These are phyloP conservation scores for Leishmania aethiopica DNA, from an alignment of 208 protist species.

Conservation along the genomic window DNA sequence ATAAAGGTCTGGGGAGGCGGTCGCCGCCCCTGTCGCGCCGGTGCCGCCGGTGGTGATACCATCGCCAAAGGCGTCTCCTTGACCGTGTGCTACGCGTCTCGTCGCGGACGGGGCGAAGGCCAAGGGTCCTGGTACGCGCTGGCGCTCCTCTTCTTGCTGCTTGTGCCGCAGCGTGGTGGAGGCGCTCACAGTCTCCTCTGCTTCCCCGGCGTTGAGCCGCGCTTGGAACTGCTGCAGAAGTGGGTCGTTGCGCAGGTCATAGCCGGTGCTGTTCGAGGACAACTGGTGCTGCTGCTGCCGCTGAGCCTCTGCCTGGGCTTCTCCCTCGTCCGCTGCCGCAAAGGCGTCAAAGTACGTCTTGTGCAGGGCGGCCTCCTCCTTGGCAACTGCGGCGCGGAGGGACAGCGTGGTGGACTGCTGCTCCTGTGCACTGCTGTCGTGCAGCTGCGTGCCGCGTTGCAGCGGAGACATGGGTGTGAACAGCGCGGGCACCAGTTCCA, in stretches of 20 bases:
- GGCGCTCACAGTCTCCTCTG: conserved; percentile 1
- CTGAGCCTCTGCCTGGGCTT: not conserved
- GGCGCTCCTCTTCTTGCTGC: conserved; percentile 15
- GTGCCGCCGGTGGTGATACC: not conserved
- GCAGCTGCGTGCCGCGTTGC: not conserved
- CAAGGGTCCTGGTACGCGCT: conserved; percentile 14
- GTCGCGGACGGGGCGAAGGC: conserved; percentile 30
- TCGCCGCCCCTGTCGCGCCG: not conserved
- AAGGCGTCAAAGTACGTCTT: conserved; percentile 34
- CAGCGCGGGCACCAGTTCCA: conserved; percentile 22
- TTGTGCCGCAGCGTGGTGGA: conserved; percentile 20
- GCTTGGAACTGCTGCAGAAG: conserved; percentile 16
- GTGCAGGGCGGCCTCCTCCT: conserved; percentile 32
- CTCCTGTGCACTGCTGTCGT: not conserved
- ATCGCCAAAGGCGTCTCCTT: not conserved
- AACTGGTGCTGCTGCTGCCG: not conserved
- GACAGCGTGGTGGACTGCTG: conserved; percentile 9
- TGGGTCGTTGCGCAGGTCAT: conserved; percentile 12
- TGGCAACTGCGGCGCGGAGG: conserved; percentile 18
- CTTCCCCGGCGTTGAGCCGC: not conserved
- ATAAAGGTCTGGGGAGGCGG: conserved; percentile 3
- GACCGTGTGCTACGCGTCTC: conserved; percentile 1
- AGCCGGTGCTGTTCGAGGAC: not conserved
- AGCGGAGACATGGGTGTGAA: not conserved
- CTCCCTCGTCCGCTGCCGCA: not conserved